A percentile compares a stretch with the other conserved stretches of the same genome.
Conservation (phyloP, 1,284 basidiomycete genomes). For the Fomes fomentarius region DNA sequence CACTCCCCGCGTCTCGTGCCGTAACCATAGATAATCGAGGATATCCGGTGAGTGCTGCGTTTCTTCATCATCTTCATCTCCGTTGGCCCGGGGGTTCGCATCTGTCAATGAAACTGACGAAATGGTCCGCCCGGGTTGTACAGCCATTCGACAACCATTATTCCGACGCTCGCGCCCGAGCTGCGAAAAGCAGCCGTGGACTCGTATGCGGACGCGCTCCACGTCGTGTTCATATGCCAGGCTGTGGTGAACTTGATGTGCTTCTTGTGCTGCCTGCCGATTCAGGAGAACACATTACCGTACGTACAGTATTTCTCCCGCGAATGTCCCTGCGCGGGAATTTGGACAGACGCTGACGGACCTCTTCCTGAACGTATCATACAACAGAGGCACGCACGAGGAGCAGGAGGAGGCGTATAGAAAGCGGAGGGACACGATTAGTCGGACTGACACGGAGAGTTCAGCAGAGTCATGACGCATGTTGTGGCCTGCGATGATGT, state of each 20-base stretch:
- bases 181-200: constrained; percentile 72
- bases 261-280: constrained; percentile 68
- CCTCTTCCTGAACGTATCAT: neutral
- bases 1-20: constrained; percentile 1
- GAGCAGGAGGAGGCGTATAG: constrained; percentile 61
- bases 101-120: no score
- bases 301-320: constrained; percentile 40
- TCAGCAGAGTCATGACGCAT: neutral
- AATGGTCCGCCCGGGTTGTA: neutral
- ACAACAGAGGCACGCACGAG: constrained; percentile 61
- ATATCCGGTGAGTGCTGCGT: constrained; percentile 56
- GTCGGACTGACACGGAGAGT: constrained; percentile 23
- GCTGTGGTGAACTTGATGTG: constrained; percentile 64
- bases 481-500: no score
- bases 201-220: constrained; percentile 84
- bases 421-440: constrained; percentile 35
- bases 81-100: no score
- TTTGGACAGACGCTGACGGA: constrained; percentile 2
- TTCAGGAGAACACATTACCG: constrained; percentile 77
- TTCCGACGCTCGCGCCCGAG: constrained; percentile 68
- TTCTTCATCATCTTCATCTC: no score
- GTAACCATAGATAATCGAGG: constrained; percentile 62
- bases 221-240: constrained; percentile 85
- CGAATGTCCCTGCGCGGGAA: constrained; percentile 6
- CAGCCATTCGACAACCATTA: constrained; percentile 83